Conservation (phyloP, 2,329 filamentous ascomycete species). For the Drechmeria coniospora region DNA sequence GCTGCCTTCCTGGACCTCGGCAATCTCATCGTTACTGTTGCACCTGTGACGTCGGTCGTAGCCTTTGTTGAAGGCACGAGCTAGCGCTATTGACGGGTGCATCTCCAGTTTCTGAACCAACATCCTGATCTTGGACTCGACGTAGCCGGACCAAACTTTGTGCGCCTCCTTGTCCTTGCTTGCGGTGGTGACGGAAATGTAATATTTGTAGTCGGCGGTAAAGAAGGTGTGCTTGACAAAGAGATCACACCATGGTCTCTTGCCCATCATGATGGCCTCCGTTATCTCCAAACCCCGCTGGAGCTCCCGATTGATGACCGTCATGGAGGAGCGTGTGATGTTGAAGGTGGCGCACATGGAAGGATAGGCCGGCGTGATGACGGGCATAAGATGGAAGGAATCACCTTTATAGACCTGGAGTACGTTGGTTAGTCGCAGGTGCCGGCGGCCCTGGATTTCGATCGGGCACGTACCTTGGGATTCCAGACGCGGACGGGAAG, state of each 20-base stretch:
- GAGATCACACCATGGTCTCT: constrained; percentile 69
- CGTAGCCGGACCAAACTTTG: constrained; percentile 75
- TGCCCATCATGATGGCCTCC: constrained; percentile 63
- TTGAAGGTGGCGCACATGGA: constrained; percentile 98
- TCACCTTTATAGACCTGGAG: constrained; percentile 61
- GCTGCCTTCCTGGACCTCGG: constrained; percentile 38
- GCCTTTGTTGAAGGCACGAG: constrained; percentile 85
- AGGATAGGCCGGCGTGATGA: constrained; percentile 94
- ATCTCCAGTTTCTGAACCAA: constrained; percentile 72
- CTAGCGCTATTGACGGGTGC: constrained; percentile 64
- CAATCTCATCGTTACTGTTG: constrained; percentile 35
- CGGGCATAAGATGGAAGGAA: constrained; percentile 82
- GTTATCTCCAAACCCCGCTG: constrained; percentile 63
- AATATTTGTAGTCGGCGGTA: constrained; percentile 86
- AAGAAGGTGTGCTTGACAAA: constrained; percentile 91
- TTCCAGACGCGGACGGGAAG: constrained; percentile 87
- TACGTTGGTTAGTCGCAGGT: constrained; percentile 6
- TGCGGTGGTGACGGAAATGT: constrained; percentile 73
- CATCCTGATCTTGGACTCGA: constrained; percentile 84
- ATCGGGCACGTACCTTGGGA: constrained; percentile 49
- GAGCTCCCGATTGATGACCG: constrained; percentile 71
- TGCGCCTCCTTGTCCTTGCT: constrained; percentile 74
- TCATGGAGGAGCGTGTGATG: constrained; percentile 71
- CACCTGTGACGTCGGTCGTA: constrained; percentile 70
- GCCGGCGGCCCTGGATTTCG: no score